A percentile compares a stretch with the other conserved stretches of the same genome.
phyloP scores from a whole-genome alignment of 2,329 filamentous ascomycete species.

The Colletotrichum siamense region DNA sequence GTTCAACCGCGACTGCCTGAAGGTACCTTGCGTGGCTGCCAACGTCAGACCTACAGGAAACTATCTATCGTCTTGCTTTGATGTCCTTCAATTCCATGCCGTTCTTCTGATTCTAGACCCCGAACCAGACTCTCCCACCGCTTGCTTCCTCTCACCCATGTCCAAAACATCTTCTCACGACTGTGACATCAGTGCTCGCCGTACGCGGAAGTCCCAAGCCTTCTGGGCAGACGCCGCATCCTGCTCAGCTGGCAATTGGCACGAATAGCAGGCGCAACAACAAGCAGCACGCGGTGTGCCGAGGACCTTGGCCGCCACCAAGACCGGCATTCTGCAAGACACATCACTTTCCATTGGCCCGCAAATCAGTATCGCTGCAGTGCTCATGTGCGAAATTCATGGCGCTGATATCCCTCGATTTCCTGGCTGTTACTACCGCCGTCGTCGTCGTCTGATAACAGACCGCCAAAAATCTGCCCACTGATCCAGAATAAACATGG shows the following conservation, averaged over 20 bases:
- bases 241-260: not conserved
- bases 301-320: constrained; percentile 1
- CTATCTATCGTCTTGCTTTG: not conserved
- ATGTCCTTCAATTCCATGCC: not conserved
- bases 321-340: not conserved
- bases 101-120: not conserved
- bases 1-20: not conserved
- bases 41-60: not conserved
- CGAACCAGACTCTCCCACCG: not conserved
- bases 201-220: not conserved
- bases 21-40: not conserved
- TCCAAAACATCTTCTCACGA: not conserved
- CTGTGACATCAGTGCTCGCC: not conserved
- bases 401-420: not conserved
- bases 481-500: not conserved
- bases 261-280: not conserved
- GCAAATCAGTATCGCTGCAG: not conserved
- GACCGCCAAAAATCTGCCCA: not conserved
- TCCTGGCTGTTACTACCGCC: not conserved
- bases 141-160: not conserved
- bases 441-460: not conserved
- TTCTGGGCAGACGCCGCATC: not conserved
- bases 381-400: not conserved
- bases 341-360: not conserved
- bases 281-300: not conserved